Conservation (phyloP, 2,329 filamentous ascomycete genomes). For the Colletotrichum liriopes region DNA sequence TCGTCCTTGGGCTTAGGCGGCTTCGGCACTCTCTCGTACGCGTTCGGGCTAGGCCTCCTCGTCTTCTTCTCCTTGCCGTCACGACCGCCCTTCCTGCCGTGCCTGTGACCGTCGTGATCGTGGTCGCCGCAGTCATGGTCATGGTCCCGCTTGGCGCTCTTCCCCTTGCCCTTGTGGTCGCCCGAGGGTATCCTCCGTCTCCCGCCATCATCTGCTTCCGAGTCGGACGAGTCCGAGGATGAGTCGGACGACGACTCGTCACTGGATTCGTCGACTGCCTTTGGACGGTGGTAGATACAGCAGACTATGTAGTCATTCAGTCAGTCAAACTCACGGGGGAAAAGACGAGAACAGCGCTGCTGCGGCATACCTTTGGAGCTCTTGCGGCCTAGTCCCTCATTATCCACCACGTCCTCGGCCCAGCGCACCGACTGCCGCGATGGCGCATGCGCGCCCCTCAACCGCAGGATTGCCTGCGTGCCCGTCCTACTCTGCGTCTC, state of each 20-base stretch:
- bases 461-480: conserved; percentile 62
- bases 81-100: conserved; percentile 45
- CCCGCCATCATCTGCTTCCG: conserved; percentile 61
- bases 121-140: conserved; percentile 56
- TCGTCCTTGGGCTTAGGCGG: conserved; percentile 55
- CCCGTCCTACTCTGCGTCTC: conserved; percentile 49
- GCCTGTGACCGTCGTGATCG: conserved; percentile 53
- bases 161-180: conserved; percentile 57
- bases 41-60: conserved; percentile 80
- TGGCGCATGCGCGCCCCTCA: conserved; percentile 65
- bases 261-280: conserved; percentile 86
- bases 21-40: conserved; percentile 82
- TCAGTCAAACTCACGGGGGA: neutral
- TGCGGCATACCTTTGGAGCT: conserved; percentile 85
- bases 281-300: conserved; percentile 96
- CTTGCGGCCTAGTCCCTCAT: conserved; percentile 94
- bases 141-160: conserved; percentile 58
- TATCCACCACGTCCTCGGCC: conserved; percentile 94
- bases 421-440: conserved; percentile 82
- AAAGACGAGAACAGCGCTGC: neutral
- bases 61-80: conserved; percentile 56
- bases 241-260: conserved; percentile 75
- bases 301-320: conserved; percentile 75
- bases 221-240: conserved; percentile 65
- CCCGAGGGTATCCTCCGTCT: conserved; percentile 44